phyloP scores from a whole-genome alignment of 2,329 filamentous ascomycete genomes.

The Trematosphaeria pertusa region DNA sequence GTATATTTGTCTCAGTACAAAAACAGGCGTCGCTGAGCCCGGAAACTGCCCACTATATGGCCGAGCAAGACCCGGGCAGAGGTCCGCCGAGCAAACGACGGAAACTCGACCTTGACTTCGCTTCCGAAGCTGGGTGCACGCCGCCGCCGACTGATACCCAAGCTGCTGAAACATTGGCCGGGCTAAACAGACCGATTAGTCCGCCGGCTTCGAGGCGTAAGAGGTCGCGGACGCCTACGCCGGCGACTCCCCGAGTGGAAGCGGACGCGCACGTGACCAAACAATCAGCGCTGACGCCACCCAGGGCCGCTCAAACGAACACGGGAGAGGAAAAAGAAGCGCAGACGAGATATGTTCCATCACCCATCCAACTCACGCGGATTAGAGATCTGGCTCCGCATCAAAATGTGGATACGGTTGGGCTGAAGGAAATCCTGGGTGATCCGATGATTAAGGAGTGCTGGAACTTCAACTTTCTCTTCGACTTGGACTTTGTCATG shows the following conservation, averaged over 20 bases:
- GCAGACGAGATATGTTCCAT: conserved; percentile 53
- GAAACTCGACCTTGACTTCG: conserved; percentile 21
- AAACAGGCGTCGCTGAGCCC: too few relatives aligned
- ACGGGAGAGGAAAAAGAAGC: neutral
- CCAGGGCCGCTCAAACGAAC: neutral
- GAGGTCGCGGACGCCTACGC: conserved; percentile 10
- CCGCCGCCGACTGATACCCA: conserved; percentile 5
- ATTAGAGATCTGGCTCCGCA: conserved; percentile 67
- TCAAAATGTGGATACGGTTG: conserved; percentile 71
- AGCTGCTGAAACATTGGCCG: conserved; percentile 4
- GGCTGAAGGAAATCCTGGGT: conserved; percentile 71
- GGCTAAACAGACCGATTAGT: conserved; percentile 36
- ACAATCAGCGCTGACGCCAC: conserved; percentile 10
- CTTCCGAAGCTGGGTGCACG: conserved; percentile 6
- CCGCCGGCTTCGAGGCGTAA: conserved; percentile 31
- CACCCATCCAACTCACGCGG: conserved; percentile 75
- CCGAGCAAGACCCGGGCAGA: too few relatives aligned
- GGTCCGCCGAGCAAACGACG: conserved; percentile 38
- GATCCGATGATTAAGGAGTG: conserved; percentile 75
- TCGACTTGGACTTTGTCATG: conserved; percentile 70
- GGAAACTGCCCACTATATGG: too few relatives aligned
- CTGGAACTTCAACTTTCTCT: conserved; percentile 74
- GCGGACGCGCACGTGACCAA: conserved; percentile 18
- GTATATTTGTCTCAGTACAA: too few relatives aligned
- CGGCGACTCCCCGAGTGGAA: conserved; percentile 6